phyloP scores from a whole-genome alignment of 495 filamentous ascomycete genomes.

The Cercophora sp. region DNA sequence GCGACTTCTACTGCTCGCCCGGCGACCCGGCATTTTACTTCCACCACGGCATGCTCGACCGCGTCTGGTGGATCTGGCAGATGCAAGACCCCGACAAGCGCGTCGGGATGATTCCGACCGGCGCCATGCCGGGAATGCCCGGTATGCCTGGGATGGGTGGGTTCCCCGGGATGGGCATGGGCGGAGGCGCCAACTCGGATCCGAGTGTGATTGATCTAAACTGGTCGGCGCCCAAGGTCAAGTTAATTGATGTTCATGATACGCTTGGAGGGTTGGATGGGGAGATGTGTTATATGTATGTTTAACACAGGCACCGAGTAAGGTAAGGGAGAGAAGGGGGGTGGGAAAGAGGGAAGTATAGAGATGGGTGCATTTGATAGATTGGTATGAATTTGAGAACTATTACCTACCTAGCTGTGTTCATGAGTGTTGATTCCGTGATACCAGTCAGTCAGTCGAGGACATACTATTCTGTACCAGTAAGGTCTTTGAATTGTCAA shows the following conservation, averaged over 20 bases:
- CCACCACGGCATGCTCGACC: constrained; percentile 65
- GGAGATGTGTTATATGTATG: constrained; percentile 1
- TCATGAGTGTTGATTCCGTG: no score
- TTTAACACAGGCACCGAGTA: no score
- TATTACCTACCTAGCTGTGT: no score
- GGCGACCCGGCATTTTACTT: constrained; percentile 66
- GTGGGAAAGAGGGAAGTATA: no score
- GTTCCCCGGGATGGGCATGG: not conserved
- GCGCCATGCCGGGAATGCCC: constrained; percentile 13
- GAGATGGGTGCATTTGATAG: no score
- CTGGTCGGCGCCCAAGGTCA: not conserved
- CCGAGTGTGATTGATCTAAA: constrained; percentile 13
- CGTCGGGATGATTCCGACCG: constrained; percentile 20
- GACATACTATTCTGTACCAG: no score
- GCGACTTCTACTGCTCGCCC: constrained; percentile 54
- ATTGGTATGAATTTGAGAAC: no score
- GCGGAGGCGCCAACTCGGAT: constrained; percentile 10
- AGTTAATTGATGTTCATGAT: not conserved
- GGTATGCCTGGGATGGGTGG: not conserved
- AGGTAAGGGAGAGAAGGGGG: no score
- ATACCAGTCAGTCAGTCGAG: no score
- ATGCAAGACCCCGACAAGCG: constrained; percentile 46
- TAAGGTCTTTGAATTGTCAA: no score
- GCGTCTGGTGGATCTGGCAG: constrained; percentile 70
- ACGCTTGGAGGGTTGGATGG: not conserved